Percentiles rank a stretch among this genome's conserved stretches.
These are phyloP conservation scores for Galerina marginata DNA, from an alignment of 768 basidiomycete species.

Conservation along the genomic window DNA sequence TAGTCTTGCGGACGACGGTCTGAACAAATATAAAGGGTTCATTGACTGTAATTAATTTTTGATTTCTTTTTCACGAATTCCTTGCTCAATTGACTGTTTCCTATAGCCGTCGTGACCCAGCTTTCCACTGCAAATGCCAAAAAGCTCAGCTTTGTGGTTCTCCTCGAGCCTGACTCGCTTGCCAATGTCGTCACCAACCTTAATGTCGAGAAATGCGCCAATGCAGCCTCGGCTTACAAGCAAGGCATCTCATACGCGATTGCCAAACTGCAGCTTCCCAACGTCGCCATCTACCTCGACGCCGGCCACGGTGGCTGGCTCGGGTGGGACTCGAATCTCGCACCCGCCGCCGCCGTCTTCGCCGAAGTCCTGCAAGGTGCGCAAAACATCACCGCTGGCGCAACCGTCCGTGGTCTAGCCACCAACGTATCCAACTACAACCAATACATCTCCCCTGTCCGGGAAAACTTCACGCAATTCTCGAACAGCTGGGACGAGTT, in stretches of 20 bases:
- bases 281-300: constrained; percentile 36
- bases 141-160: constrained; percentile 30
- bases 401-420: constrained; percentile 36
- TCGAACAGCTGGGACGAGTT: constrained; percentile 37
- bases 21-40: constrained; percentile 35
- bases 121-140: constrained; percentile 23
- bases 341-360: constrained; percentile 34
- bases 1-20: constrained; percentile 30
- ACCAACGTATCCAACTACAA: constrained; percentile 43
- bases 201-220: constrained; percentile 33
- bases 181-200: constrained; percentile 38
- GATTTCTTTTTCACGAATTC: too few relatives aligned
- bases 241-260: constrained; percentile 33
- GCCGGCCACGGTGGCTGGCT: constrained; percentile 42
- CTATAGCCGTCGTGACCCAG: constrained; percentile 21
- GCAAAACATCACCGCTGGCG: constrained; percentile 27
- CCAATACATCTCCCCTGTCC: constrained; percentile 29
- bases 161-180: constrained; percentile 39
- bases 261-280: constrained; percentile 30
- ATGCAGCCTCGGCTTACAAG: constrained; percentile 34
- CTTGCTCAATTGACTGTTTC: neutral
- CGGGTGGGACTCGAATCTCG: constrained; percentile 37
- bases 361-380: constrained; percentile 33
- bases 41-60: constrained; percentile 25
- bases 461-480: constrained; percentile 29